Conservation (phyloP, 805 yeast genomes). For the Candida sonorensis region DNA sequence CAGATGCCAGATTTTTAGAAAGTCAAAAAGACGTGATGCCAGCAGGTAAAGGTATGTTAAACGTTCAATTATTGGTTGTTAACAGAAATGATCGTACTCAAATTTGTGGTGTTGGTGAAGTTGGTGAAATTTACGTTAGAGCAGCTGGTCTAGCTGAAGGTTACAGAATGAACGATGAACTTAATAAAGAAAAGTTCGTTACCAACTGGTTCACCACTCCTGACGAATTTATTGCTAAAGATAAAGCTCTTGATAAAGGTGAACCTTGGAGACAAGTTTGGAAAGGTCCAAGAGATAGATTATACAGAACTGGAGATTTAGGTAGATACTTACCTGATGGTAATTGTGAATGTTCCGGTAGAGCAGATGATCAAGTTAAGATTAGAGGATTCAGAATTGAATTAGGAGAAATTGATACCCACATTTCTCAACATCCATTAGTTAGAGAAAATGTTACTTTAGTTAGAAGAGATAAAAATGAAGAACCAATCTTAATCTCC, state of each 20-base stretch:
- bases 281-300: slow-evolving; percentile 92
- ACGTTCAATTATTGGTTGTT: slow-evolving; percentile 90
- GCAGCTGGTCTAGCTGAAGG: slow-evolving; percentile 99
- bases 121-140: slow-evolving; percentile 96
- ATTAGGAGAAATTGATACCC: slow-evolving; percentile 97
- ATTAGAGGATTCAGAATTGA: slow-evolving; percentile 98
- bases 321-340: slow-evolving; percentile 98
- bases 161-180: slow-evolving; percentile 83
- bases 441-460: slow-evolving; percentile 91
- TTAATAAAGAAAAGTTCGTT: slow-evolving; percentile 82
- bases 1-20: slow-evolving; percentile 68
- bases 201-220: slow-evolving; percentile 84
- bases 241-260: slow-evolving; percentile 36
- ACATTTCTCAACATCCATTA: slow-evolving; percentile 84
- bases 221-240: slow-evolving; percentile 53
- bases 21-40: slow-evolving; percentile 94
- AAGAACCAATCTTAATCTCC: slow-evolving; percentile 86
- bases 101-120: slow-evolving; percentile 97
- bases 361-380: slow-evolving; percentile 98
- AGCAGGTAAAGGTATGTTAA: slow-evolving; percentile 96
- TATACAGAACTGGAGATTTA: slow-evolving; percentile 95
- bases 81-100: slow-evolving; percentile 84
- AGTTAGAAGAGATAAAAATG: slow-evolving; percentile 86
- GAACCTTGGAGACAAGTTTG: slow-evolving; percentile 73
- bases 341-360: slow-evolving; percentile 95